These are phyloP conservation scores for Xylaria sp. DNA, from an alignment of 2,329 filamentous ascomycete species.

Conservation along the genomic window DNA sequence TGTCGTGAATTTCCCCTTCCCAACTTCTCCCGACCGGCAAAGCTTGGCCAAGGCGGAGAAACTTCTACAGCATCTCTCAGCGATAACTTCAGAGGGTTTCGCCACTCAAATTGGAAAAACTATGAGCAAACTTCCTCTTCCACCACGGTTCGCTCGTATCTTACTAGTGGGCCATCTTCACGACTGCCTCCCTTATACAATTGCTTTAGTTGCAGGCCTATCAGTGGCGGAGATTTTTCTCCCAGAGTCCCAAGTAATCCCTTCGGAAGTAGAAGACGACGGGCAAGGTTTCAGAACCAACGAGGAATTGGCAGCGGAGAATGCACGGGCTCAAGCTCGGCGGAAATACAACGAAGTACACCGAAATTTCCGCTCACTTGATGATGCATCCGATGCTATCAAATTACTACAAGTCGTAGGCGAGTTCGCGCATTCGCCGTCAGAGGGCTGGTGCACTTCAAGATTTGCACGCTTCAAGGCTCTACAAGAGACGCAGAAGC, in stretches of 20 bases:
- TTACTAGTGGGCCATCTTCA: conserved; percentile 87
- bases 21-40: conserved; percentile 82
- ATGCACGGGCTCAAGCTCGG: conserved; percentile 71
- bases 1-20: conserved; percentile 94
- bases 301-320: conserved; percentile 77
- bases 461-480: conserved; percentile 91
- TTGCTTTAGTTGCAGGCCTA: conserved; percentile 87
- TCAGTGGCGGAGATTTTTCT: conserved; percentile 91
- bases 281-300: conserved; percentile 63
- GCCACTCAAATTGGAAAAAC: conserved; percentile 83
- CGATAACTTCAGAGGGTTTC: conserved; percentile 75
- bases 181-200: conserved; percentile 83
- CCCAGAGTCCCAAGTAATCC: conserved; percentile 79
- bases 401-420: conserved; percentile 90
- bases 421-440: conserved; percentile 78
- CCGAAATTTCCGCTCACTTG: conserved; percentile 80
- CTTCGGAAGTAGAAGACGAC: conserved; percentile 58
- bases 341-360: conserved; percentile 75
- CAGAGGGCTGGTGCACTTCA: conserved; percentile 77
- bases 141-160: conserved; percentile 90
- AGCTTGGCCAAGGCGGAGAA: conserved; percentile 86
- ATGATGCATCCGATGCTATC: conserved; percentile 86
- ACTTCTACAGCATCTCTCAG: conserved; percentile 85
- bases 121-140: conserved; percentile 88
- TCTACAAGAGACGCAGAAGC: conserved; percentile 84